Evolutionary conservation across 441 rosid species (phyloP), one percentile per base, ranked within the genome.

Genomic region (Croton laevigatus): DNA sequence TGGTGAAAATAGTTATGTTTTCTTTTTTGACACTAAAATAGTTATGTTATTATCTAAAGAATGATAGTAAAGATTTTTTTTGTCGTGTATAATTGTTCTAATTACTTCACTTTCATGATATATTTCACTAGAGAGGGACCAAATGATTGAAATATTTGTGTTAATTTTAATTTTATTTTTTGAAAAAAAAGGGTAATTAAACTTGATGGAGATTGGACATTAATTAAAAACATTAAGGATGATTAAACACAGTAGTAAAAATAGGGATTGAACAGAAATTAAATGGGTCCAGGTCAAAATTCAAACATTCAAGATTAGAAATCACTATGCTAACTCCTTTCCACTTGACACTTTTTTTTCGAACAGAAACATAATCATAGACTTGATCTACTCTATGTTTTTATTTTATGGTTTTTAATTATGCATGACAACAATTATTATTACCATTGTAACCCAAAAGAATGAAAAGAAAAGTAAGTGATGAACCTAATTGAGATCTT

Each of bases 301-400:
- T 59, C 70, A 66, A 27, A 61, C 57, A 44, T 73, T 76, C 67
- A 65, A 63, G 59, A 69, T 62, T 65, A 68, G 66, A 62, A 74
- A 69, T 23, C 59, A 71, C 71, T 61, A 73, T 81, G 40, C 66
- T 12, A 72, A 75, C 73, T 78, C 78, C 76, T 80, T 80, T 46
- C 54, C 70, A 60, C 49, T 51, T n/a, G 69, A 51, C 68, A 61
- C 59, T 51, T 71, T 73, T 75, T 55, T 59, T 69, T 63, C 52
- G 64, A 73, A 79, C 79, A 72, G 54, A 58, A 74, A 79, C 84
- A 84, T 68, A 77, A 87, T 87, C 71, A 84, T 81, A 76, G 54
- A 73, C 44, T 52, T 61, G 79, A 69, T 69, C 45, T 5, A 78
- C 81, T 73, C 48, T 55, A 75, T 81, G 87, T 79, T 76, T 71